Percentiles rank a stretch among this genome's conserved stretches.
Evolutionary conservation across 768 basidiomycete genomes (phyloP).

Genomic region (Russula griseocarnosa): DNA sequence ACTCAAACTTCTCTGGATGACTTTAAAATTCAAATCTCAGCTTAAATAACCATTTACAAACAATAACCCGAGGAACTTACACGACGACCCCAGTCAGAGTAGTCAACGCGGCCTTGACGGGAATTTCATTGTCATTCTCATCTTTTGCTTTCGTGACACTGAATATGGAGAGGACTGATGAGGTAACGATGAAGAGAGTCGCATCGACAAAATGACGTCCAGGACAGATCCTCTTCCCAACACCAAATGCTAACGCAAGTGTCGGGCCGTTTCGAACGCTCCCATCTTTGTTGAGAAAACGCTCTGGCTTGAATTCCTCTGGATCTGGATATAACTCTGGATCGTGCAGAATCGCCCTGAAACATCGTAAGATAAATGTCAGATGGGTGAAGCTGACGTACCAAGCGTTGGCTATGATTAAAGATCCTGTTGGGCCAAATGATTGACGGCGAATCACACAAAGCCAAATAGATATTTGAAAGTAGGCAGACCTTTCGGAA

Average conservation of each 20-base stretch:
- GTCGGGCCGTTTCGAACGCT: conserved; percentile 14
- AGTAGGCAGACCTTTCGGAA: conserved; percentile 14
- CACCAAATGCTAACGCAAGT: conserved; percentile 9
- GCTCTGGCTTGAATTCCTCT: conserved; percentile 24
- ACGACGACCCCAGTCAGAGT: neutral
- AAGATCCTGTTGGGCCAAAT: neutral
- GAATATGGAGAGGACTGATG: conserved; percentile 19
- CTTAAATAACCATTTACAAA: too few relatives aligned
- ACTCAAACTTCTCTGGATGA: conserved; percentile 15
- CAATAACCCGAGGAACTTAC: neutral
- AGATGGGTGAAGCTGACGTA: neutral
- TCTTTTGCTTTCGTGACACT: conserved; percentile 23
- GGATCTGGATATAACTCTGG: conserved; percentile 22
- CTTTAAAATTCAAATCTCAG: neutral
- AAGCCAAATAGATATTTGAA: neutral
- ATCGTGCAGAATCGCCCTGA: conserved; percentile 22
- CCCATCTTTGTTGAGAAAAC: conserved; percentile 23
- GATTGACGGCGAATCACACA: too few relatives aligned
- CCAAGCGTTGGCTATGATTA: conserved; percentile 17
- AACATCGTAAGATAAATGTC: neutral
- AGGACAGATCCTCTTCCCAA: conserved; percentile 27
- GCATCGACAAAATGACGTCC: conserved; percentile 29
- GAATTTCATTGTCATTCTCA: conserved; percentile 19
- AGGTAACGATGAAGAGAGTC: conserved; percentile 24
- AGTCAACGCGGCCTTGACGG: neutral